Conservation (phyloP, 2,329 filamentous ascomycete genomes). For the Coniochaeta ligniaria region DNA sequence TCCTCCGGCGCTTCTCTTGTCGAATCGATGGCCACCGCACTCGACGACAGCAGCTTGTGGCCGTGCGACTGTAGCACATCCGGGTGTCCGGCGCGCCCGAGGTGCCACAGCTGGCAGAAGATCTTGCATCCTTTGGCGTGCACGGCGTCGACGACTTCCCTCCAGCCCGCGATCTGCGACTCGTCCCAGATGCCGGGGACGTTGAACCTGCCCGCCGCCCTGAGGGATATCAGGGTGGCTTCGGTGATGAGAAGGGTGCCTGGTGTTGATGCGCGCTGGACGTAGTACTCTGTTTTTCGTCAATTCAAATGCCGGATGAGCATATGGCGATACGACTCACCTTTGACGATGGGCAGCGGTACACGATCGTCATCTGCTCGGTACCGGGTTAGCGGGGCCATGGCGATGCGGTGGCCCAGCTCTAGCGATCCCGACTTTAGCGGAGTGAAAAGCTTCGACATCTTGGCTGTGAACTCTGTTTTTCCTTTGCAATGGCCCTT, state of each 20-base stretch:
- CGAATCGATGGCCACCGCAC: conserved; percentile 37
- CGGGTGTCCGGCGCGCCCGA: conserved; percentile 22
- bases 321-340: too few species aligned
- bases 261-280: conserved; percentile 27
- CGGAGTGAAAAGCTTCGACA: conserved; percentile 28
- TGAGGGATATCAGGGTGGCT: conserved; percentile 33
- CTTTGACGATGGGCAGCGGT: conserved; percentile 21
- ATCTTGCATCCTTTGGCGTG: conserved; percentile 53
- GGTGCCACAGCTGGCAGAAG: conserved; percentile 49
- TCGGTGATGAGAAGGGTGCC: conserved; percentile 32
- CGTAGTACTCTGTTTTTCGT: conserved; percentile 26
- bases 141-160: conserved; percentile 49
- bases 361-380: conserved; percentile 28
- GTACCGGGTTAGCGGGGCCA: conserved; percentile 46
- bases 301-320: too few species aligned
- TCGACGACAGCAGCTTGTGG: conserved; percentile 25
- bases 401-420: conserved; percentile 42
- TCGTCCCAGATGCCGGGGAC: conserved; percentile 49
- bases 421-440: conserved; percentile 31
- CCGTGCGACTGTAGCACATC: conserved; percentile 12
- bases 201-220: conserved; percentile 27
- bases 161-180: conserved; percentile 50
- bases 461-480: background rate
- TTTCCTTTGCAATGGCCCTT: background rate
- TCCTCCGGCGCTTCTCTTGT: conserved; percentile 25